Percentiles rank a stretch among this genome's conserved stretches.
Evolutionary conservation across 108 stramenopile genomes (phyloP).

Genomic region (Aurantiochytrium sp.): DNA sequence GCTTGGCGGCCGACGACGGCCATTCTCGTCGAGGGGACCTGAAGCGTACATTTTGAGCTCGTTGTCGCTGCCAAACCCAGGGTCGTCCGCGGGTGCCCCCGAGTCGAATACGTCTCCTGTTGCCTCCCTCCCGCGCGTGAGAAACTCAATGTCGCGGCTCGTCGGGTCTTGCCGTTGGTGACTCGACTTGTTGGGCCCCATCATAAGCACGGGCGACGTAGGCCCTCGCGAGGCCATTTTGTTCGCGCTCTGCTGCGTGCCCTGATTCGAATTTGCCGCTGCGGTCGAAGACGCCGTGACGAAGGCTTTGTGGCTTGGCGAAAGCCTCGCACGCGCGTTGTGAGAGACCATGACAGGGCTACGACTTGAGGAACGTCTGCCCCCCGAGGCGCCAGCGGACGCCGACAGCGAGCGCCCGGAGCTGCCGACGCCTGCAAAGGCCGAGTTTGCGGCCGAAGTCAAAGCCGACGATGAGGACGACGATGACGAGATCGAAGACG

Average conservation of each 20-base stretch:
- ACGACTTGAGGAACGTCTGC: too few relatives aligned
- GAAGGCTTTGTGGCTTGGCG: not conserved
- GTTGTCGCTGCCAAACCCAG: slow-evolving; percentile 13
- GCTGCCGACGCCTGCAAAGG: too few relatives aligned
- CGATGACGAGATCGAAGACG: not conserved
- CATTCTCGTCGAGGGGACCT: not conserved
- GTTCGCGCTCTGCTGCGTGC: not conserved
- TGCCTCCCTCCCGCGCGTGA: not conserved
- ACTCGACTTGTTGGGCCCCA: not conserved
- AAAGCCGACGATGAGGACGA: not conserved
- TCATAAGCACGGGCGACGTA: not conserved
- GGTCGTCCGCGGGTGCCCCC: not conserved
- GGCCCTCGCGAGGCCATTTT: not conserved
- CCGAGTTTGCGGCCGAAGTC: too few relatives aligned
- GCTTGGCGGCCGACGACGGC: not conserved
- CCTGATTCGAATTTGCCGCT: too few relatives aligned
- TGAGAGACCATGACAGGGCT: too few relatives aligned
- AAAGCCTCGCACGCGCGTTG: not conserved
- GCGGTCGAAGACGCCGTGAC: not conserved
- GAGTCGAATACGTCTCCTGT: not conserved
- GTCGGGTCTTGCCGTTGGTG: not conserved
- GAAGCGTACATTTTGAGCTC: not conserved
- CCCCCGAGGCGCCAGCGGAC: too few relatives aligned
- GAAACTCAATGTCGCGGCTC: not conserved
- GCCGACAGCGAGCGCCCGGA: too few relatives aligned